Evolutionary conservation across 192 early-diverging fungal genomes (phyloP), one percentile per base, ranked within the genome.

Genomic region (Gamsiella multidivaricata): DNA sequence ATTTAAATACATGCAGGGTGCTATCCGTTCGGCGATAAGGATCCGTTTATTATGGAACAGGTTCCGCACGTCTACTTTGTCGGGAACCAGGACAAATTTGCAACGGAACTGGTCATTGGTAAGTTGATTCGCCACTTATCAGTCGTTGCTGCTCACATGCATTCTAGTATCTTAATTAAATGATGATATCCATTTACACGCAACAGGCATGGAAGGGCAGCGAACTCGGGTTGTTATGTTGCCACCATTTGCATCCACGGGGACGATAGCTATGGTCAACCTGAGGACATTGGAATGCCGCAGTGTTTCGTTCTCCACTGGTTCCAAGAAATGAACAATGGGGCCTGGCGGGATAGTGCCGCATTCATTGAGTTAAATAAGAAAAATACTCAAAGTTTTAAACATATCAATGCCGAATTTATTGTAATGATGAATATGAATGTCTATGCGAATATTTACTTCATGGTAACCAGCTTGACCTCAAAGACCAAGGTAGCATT

Each of bases 401-500:
- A n/a, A n/a, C n/a, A 46, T n/a, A 46, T 46, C 5, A 18, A 46
- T 46, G 45, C 45, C 9, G n/a, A 46, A 9, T 10, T n/a, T 18
- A 18, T 10, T 46, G 5, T 46, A 46, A 46, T 46, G n/a, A n/a
- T 9, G n/a, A 18, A 46, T 46, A 18, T 46, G n/a, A 46, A 46
- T 18, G 45, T 46, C 15, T 23, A 39, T 52, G 50, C 34, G 34
- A 25, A 22, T 5, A 25, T 69, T 70, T 88, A 85, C 82, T 91
- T 91, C 63, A 90, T 81, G 32, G 84, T 83, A 34, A 96, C 82
- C 54, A 97, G 80, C 84, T 96, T 95, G 61, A 97, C 90, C 81
- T 95, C 94, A 80, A 98, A 98, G 53, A 90, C 85, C 49, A 98
- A 87, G 52, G 93, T 95, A 20, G 95, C 89, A 85, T 97, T 95